phyloP scores from a whole-genome alignment of 495 filamentous ascomycete species.

The Penicillium crystallinum region DNA sequence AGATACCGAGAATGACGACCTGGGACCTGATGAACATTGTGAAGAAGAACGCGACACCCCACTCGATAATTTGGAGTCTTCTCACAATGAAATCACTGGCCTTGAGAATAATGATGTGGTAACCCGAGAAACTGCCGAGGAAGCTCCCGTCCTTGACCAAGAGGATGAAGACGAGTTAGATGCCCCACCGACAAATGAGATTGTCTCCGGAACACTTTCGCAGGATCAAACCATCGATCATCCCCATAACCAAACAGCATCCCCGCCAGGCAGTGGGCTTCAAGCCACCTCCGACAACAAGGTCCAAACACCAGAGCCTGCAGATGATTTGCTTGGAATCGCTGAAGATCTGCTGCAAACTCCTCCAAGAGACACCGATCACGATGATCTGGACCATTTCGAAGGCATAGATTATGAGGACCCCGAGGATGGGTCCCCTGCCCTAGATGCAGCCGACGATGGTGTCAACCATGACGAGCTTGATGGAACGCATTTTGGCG shows the following conservation, averaged over 20 bases:
- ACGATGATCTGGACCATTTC: constrained; percentile 17
- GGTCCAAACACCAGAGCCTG: constrained; percentile 18
- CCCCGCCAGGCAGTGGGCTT: constrained; percentile 9
- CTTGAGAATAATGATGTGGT: constrained; percentile 12
- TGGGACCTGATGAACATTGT: background rate
- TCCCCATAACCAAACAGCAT: constrained; percentile 10
- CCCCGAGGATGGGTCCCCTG: constrained; percentile 7
- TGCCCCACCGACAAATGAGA: constrained; percentile 17
- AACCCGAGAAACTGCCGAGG: background rate
- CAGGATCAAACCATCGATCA: constrained; percentile 17
- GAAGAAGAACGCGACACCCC: constrained; percentile 11
- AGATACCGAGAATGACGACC: constrained; percentile 10
- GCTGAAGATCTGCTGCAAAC: constrained; percentile 31
- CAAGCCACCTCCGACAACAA: constrained; percentile 9
- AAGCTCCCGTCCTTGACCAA: constrained; percentile 12
- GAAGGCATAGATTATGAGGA: constrained; percentile 16
- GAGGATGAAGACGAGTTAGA: constrained; percentile 13
- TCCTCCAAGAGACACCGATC: constrained; percentile 13
- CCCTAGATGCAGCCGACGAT: background rate
- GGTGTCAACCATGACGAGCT: constrained; percentile 14
- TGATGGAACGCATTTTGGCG: constrained; percentile 19
- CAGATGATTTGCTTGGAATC: constrained; percentile 30
- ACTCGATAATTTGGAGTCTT: constrained; percentile 5
- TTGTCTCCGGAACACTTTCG: constrained; percentile 11
- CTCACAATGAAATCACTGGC: constrained; percentile 16